Conservation (phyloP, 2,329 filamentous ascomycete species). For the Cercospora nicotianae region DNA sequence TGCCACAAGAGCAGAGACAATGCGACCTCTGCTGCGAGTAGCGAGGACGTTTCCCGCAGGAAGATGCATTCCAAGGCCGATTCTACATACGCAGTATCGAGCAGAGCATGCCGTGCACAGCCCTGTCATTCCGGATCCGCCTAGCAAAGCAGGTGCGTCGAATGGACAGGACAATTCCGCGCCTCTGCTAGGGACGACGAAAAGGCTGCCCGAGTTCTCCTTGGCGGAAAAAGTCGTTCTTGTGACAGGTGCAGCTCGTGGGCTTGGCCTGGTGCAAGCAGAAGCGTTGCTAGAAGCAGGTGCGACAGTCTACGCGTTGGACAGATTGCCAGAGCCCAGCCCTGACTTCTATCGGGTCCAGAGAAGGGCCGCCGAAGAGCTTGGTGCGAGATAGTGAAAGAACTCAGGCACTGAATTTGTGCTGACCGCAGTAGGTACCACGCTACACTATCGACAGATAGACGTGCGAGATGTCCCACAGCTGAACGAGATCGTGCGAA, state of each 20-base stretch:
- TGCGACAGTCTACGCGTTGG: conserved; percentile 68
- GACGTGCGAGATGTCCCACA: conserved; percentile 73
- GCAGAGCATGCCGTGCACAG: conserved; percentile 34
- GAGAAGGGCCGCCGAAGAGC: conserved; percentile 60
- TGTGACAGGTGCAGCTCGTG: conserved; percentile 49
- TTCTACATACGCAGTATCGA: conserved; percentile 24
- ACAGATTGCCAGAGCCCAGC: conserved; percentile 60
- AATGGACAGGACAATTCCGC: conserved; percentile 36
- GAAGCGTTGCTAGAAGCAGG: conserved; percentile 75
- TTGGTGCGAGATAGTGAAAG: conserved; percentile 45
- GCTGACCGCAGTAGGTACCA: conserved; percentile 44
- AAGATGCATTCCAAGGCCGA: conserved; percentile 12
- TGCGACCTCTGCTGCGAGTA: not conserved
- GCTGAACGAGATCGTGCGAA: conserved; percentile 66
- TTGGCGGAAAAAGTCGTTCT: conserved; percentile 48
- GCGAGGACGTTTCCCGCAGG: conserved; percentile 22
- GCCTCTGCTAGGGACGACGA: conserved; percentile 40
- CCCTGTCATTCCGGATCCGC: conserved; percentile 36
- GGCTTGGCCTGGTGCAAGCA: conserved; percentile 71
- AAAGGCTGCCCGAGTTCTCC: conserved; percentile 69
- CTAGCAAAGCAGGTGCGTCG: conserved; percentile 36
- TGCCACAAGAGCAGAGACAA: not conserved
- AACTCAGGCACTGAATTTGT: not conserved
- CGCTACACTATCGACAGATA: conserved; percentile 71
- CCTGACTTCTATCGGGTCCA: conserved; percentile 66